Evolutionary conservation across 176 grass and related monocot genomes (phyloP).

Genomic region (Calamus simplicifolius): DNA sequence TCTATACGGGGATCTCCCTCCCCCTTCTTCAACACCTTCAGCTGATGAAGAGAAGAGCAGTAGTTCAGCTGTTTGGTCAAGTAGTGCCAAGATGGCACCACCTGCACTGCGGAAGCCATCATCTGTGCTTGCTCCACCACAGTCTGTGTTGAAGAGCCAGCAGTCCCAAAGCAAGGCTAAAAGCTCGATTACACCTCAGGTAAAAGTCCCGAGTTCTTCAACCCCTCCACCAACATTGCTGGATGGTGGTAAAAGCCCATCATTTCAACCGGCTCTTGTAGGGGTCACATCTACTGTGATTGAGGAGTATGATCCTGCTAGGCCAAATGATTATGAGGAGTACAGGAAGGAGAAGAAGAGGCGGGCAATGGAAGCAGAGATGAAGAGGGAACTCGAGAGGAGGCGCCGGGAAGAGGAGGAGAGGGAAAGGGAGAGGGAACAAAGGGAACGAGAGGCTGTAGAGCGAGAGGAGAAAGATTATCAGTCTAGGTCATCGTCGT

Average conservation of each 20-base stretch:
- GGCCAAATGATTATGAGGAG: constrained; percentile 96
- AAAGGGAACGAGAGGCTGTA: constrained; percentile 44
- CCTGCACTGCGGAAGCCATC: constrained; percentile 80
- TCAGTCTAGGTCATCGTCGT: constrained; percentile 35
- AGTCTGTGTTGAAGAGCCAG: constrained; percentile 55
- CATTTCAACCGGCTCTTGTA: constrained; percentile 68
- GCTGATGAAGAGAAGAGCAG: constrained; percentile 70
- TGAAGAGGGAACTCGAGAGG: constrained; percentile 61
- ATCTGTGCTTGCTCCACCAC: constrained; percentile 50
- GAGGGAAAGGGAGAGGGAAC: constrained; percentile 45
- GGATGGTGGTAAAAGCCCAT: constrained; percentile 13
- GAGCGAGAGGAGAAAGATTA: constrained; percentile 46
- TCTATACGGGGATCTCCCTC: constrained; percentile 89
- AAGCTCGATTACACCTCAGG: constrained; percentile 14
- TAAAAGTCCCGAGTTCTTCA: neutral
- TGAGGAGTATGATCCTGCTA: constrained; percentile 94
- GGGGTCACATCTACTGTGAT: constrained; percentile 67
- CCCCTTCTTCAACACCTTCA: constrained; percentile 45
- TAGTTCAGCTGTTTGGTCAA: constrained; percentile 76
- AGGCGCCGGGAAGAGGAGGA: constrained; percentile 63
- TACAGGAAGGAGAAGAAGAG: constrained; percentile 79
- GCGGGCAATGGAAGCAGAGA: constrained; percentile 64
- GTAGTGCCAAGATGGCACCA: constrained; percentile 89
- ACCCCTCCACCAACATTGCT: neutral
- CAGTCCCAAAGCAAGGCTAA: constrained; percentile 24